phyloP scores from a whole-genome alignment of 306 rosid genomes.

The Dryas octopetala region DNA sequence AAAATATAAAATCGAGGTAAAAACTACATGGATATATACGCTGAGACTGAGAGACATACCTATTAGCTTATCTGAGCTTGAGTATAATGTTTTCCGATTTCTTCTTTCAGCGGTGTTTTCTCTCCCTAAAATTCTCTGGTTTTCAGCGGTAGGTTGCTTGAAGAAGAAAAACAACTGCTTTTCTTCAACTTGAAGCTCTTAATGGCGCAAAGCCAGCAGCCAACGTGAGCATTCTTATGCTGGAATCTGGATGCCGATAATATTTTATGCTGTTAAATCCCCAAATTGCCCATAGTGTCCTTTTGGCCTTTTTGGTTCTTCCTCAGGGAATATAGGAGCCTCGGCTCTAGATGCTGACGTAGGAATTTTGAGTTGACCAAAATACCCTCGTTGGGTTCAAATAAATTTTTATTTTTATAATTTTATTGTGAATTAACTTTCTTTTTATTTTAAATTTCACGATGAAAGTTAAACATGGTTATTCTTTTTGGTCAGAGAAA shows the following conservation, averaged over 20 bases:
- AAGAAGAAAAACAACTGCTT: not conserved
- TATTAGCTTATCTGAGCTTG: conserved; percentile 6
- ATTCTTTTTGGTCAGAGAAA: too few relatives aligned
- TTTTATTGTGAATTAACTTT: not conserved
- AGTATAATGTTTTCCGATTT: not conserved
- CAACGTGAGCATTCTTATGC: conserved; percentile 27
- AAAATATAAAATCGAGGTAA: not conserved
- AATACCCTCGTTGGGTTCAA: not conserved
- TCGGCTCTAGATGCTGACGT: not conserved
- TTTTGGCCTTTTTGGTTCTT: not conserved
- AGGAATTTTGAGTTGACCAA: conserved; percentile 19
- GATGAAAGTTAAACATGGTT: too few relatives aligned
- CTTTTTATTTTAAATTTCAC: too few relatives aligned
- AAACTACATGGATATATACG: not conserved
- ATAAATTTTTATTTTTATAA: not conserved
- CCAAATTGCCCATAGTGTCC: conserved; percentile 20
- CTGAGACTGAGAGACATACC: conserved; percentile 30
- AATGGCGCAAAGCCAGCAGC: not conserved
- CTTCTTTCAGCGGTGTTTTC: not conserved
- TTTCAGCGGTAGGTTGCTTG: not conserved
- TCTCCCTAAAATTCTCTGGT: not conserved
- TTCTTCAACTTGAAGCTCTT: not conserved
- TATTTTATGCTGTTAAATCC: conserved; percentile 18
- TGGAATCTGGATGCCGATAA: not conserved
- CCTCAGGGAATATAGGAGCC: not conserved